Base-by-base conservation (phyloP, 495 filamentous ascomycete species). In the Tetracladium setigerum region DNA sequence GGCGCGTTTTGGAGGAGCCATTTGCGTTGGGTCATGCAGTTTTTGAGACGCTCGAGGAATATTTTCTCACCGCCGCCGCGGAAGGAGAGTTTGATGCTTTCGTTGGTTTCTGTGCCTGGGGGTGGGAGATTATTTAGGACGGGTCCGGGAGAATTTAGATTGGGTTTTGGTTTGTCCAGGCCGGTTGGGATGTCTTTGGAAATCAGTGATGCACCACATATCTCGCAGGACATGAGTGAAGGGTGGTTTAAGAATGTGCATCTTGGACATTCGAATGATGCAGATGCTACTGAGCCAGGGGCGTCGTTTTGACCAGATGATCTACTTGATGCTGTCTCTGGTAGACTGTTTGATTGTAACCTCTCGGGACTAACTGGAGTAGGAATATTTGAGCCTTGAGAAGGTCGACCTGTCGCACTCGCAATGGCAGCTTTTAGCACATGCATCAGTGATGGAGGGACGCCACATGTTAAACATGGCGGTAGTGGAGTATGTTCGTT, bases 171-270 rank as follows among this genome's bases (percentile, higher is more conserved):
- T 17, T 67, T 66, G 27, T 62, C 44, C 34, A 70, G 47, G 39
- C 65, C 59, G 17, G 58, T 52, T 19, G 74, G 70, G 2, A 76
- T 49, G 44, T 81, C 70, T 24, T 73, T 69, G 1, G 80, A 78
- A 15, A 82, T 60, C 0, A 97, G 65, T 8, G 88, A 77, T 14
- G 81, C 86, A 3, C 88, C 88, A 56, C 92, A 99, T 38, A 99
- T 87, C 63, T 99, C 92, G 59, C 92, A 97, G 14, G 80, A 79
- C 0, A 78, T 60, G 4, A 99, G 69, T 15, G 84, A 95, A 2
- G 89, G 86, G 63, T 97, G 89, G 57, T 99, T 99, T 27, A 81
- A 66, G 62, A 96, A 97, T 8, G 92, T 99, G 60, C 92, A 99
- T 48, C 91, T 75, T 13, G 89, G 89, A 57, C 92, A 99, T 35